Base-by-base conservation (phyloP, 768 basidiomycete genomes). In the Mycena vulgaris region DNA sequence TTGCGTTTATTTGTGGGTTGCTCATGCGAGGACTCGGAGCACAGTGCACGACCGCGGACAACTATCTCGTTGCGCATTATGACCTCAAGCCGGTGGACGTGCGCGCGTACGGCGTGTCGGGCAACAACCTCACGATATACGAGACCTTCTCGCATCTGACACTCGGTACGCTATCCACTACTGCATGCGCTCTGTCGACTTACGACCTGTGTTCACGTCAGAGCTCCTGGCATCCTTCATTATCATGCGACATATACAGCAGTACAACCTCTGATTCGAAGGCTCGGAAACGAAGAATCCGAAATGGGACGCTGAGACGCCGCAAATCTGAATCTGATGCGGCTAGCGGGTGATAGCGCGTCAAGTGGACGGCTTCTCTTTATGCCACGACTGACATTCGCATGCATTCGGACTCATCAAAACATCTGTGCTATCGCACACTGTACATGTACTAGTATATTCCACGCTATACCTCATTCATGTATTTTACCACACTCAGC, bases 231-330 rank as follows among this genome's bases (percentile, higher is more conserved):
- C 89, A 11, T 87, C 89, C 27, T 79, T 90, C 74, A 86, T 84
- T 33, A 89, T 91, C 76, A 90, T 91, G 90, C 88, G 90, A 5
- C 85, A 90, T 74, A 89, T 90, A 55, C 86, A 85, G 17, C 84
- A 87, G 73, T 80, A 86, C 68, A 84, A 85, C 64, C 80, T 89
- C 63, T 85, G 74, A 80, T 84, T 89, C 82, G 40, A 31, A 57
- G 35, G 6, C n/a, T 25, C 33, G 27, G 42, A 28, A 30, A 30
- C 11, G 8, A 8, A 16, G 7, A 14, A 27, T 2, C 27, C 23
- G 9, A n/a, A n/a, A n/a, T n/a, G n/a, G n/a, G n/a, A n/a, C n/a
- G n/a, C n/a, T n/a, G n/a, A n/a, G 28, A 9, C 8, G 16, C 25
- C n/a, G 19, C 13, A 35, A 21, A 35, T 30, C 33, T 13, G 33